Base-by-base conservation (phyloP, 2,329 filamentous ascomycete species). In the Alternaria sp. region DNA sequence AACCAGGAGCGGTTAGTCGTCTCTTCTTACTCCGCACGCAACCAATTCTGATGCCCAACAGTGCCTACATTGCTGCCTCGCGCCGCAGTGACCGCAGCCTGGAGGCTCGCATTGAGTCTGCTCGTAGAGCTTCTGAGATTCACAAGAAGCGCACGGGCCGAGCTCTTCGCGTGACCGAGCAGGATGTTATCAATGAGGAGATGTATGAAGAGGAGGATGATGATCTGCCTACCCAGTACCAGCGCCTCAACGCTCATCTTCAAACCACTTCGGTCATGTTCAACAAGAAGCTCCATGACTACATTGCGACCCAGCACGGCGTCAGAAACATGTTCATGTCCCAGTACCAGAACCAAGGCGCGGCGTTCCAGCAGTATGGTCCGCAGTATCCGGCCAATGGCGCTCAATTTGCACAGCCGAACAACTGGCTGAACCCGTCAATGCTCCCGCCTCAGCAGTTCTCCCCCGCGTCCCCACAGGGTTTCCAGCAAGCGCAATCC, bases 131-230 rank as follows among this genome's bases (percentile, higher is more conserved):
- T 6, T 97, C 94, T n/a, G 90, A 93, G 73, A 93, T 97, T 41
- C 94, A 97, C 85, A 93, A 94, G 82, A 88, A 90, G 78, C 89
- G 94, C 18, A 97, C 94, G 0, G 95, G 94, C 43, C 92, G 93
- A 71, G 89, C 87, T 3, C 86, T 97, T 63, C 89, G 90, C 70
- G 92, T 97, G 61, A 94, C 91, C 25, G 91, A 94, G 79, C 88
- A 96, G 74, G 94, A 96, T 80, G 94, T 97, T 12, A 84, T 92
- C 70, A 94, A 93, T 66, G 94, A 97, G 78, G 93, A 96, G 78
- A 97, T 97, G 93, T 97, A 97, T 76, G 94, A 97, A 75, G 94
- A 97, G 79, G 92, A 97, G 75, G 94, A 97, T 57, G 92, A 97
- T 70, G 92, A 94, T 60, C 77, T 92, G 23, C 89, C 90, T 1